These are phyloP conservation scores for Pyrus pyrifolia DNA, from an alignment of 306 rosid species.

Conservation along the genomic window DNA sequence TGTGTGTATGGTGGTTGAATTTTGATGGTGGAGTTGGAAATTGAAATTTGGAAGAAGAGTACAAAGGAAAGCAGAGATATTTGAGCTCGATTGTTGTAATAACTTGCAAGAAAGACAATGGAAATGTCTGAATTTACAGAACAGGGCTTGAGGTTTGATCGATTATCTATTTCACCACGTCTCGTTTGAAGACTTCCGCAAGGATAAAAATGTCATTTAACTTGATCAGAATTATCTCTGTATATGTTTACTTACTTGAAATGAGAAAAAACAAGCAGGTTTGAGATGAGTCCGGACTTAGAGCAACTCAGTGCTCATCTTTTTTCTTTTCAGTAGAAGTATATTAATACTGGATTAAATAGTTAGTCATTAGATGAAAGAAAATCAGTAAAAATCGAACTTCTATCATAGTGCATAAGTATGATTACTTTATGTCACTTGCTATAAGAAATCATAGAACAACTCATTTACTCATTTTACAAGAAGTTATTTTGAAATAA, in stretches of 20 bases:
- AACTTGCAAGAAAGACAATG: neutral
- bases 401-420: too few relatives aligned
- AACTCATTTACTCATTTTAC: too few relatives aligned
- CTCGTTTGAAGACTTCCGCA: neutral
- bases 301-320: too few relatives aligned
- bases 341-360: too few relatives aligned
- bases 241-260: too few relatives aligned
- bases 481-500: too few relatives aligned
- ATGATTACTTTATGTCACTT: too few relatives aligned
- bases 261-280: too few relatives aligned
- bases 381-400: too few relatives aligned
- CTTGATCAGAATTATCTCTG: neutral
- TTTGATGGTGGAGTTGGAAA: constrained; percentile 10
- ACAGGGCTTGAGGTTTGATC: neutral
- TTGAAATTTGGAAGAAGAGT: constrained; percentile 1
- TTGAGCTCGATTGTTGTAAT: neutral
- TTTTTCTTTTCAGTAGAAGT: too few relatives aligned
- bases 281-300: too few relatives aligned
- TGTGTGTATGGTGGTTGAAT: constrained; percentile 15
- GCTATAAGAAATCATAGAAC: too few relatives aligned
- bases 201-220: neutral
- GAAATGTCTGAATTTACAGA: neutral
- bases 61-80: neutral
- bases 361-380: accelerated
- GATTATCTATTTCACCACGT: neutral